Percentiles rank a stretch among this genome's conserved stretches.
Evolutionary conservation across 371 early-diverging fungal species (phyloP).

Genomic region (Vairimorpha ceranae): DNA sequence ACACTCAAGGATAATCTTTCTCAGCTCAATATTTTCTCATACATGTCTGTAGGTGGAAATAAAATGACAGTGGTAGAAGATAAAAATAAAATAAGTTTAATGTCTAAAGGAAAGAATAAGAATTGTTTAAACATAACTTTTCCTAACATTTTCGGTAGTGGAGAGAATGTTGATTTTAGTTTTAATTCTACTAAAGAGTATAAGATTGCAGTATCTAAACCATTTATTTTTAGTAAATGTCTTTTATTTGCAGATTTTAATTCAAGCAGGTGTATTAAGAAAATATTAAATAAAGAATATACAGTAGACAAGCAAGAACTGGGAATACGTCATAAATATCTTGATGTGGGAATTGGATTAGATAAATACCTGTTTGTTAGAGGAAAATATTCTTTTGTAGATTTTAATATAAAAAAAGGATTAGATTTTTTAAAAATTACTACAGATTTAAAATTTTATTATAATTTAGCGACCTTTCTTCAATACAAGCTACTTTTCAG

Average conservation of each 20-base stretch:
- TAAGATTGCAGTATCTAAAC: constrained; percentile 16
- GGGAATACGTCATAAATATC: background rate
- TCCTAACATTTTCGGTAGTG: constrained; percentile 30
- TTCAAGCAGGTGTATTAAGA: background rate
- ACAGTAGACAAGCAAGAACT: background rate
- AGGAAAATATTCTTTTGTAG: background rate
- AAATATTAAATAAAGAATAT: constrained; percentile 1
- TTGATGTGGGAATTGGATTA: background rate
- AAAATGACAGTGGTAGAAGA: constrained; percentile 7
- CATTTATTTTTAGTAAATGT: constrained; percentile 11
- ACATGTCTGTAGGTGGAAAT: background rate
- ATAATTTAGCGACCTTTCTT: background rate
- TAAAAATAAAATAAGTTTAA: constrained; percentile 17
- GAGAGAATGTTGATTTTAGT: constrained; percentile 20
- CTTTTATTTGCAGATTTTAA: constrained; percentile 7
- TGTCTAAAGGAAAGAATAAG: constrained; percentile 13
- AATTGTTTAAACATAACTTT: constrained; percentile 20
- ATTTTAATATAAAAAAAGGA: background rate
- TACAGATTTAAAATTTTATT: background rate
- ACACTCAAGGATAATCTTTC: background rate
- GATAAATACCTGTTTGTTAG: background rate
- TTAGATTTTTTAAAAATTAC: background rate
- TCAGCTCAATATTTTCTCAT: constrained; percentile 20
- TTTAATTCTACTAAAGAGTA: constrained; percentile 11
- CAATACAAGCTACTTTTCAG: background rate